Evolutionary conservation across 805 yeast genomes (phyloP).

Genomic region (Candida orba): DNA sequence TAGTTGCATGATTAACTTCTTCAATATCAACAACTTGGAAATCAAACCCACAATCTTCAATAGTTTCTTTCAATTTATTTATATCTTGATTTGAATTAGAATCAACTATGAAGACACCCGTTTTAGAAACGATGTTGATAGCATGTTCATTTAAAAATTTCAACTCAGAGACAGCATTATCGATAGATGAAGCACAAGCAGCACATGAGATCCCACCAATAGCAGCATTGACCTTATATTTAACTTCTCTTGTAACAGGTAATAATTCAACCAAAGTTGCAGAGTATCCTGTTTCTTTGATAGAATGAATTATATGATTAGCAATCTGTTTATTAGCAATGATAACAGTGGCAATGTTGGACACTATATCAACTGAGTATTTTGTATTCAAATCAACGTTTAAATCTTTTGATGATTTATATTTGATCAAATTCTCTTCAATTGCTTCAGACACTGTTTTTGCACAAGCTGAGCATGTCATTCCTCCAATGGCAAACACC

Average conservation of each 20-base stretch:
- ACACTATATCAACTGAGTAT: conserved; percentile 44
- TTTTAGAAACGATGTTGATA: conserved; percentile 51
- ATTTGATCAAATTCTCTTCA: conserved; percentile 16
- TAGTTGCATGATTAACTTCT: conserved; percentile 40
- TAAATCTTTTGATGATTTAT: conserved; percentile 2
- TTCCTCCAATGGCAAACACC: conserved; percentile 50
- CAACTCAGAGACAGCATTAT: conserved; percentile 36
- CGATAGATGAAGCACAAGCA: conserved; percentile 56
- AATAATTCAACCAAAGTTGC: conserved; percentile 50
- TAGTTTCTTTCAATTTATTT: conserved; percentile 37
- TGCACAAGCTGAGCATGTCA: conserved; percentile 63
- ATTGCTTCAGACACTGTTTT: conserved; percentile 41
- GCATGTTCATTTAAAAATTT: conserved; percentile 48
- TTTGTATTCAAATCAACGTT: conserved; percentile 16
- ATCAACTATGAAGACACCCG: conserved; percentile 55
- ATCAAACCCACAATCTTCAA: conserved; percentile 66
- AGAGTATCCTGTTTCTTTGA: conserved; percentile 41
- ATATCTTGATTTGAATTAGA: conserved; percentile 30
- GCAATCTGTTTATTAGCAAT: conserved; percentile 46
- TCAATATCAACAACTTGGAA: conserved; percentile 39
- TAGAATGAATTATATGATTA: conserved; percentile 37
- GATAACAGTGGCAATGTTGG: conserved; percentile 46
- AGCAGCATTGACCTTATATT: conserved; percentile 47
- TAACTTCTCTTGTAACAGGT: conserved; percentile 45
- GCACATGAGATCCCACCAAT: conserved; percentile 75